These are phyloP conservation scores for Ilex aquifolium DNA, from an alignment of 257 asterid genomes.

Conservation along the genomic window DNA sequence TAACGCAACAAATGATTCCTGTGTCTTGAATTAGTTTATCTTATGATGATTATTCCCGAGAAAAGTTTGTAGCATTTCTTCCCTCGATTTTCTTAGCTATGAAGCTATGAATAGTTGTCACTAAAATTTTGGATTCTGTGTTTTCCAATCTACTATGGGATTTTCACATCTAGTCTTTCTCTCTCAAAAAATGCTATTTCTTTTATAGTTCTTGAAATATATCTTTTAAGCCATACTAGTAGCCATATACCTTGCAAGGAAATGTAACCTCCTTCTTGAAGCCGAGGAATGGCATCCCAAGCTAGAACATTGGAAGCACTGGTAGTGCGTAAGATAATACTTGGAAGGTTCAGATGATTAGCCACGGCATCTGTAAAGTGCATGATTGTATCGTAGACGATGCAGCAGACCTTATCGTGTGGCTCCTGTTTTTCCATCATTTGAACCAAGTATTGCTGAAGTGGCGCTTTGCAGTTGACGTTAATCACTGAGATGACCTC, in stretches of 20 bases:
- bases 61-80: too few relatives aligned
- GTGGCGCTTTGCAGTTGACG: conserved; percentile 6
- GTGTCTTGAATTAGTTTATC: too few relatives aligned
- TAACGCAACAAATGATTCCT: too few relatives aligned
- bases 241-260: conserved; percentile 22
- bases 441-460: conserved; percentile 6
- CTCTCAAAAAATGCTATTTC: too few relatives aligned
- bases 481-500: conserved; percentile 2
- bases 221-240: too few relatives aligned
- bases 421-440: conserved; percentile 12
- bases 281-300: conserved; percentile 12
- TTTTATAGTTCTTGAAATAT: too few relatives aligned
- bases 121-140: too few relatives aligned
- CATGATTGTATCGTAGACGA: conserved; percentile 23
- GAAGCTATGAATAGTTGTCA: too few relatives aligned
- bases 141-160: too few relatives aligned
- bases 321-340: conserved; percentile 15
- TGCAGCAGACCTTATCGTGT: conserved; percentile 13
- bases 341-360: conserved; percentile 14
- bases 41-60: too few relatives aligned
- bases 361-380: conserved; percentile 16
- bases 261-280: conserved; percentile 10
- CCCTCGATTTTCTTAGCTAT: too few relatives aligned
- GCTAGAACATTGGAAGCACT: conserved; percentile 16
- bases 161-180: too few relatives aligned